phyloP scores from a whole-genome alignment of 2,329 filamentous ascomycete species.

The Fusarium sp. region DNA sequence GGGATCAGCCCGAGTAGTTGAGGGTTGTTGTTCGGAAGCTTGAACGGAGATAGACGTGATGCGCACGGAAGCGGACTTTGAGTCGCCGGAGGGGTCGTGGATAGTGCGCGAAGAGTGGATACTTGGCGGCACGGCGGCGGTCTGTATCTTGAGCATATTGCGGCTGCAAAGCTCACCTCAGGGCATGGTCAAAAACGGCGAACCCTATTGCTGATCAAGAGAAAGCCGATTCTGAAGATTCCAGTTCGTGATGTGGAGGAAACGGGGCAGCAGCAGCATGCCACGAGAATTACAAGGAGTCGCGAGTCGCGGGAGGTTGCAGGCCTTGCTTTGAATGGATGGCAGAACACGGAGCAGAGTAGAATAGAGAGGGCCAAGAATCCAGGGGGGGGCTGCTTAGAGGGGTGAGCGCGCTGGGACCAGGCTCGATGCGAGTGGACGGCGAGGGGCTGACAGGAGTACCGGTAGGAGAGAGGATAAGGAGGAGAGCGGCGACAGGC shows the following conservation, averaged over 20 bases:
- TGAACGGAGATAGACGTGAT: constrained; percentile 45
- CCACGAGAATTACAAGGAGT: constrained; percentile 35
- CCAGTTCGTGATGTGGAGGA: constrained; percentile 30
- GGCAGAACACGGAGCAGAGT: constrained; percentile 27
- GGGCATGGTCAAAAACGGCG: constrained; percentile 52
- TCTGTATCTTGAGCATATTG: constrained; percentile 51
- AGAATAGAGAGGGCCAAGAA: constrained; percentile 29
- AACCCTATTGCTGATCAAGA: constrained; percentile 48
- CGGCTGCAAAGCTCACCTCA: constrained; percentile 51
- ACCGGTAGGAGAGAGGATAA: constrained; percentile 3
- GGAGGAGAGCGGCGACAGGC: constrained; percentile 22
- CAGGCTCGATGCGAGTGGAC: constrained; percentile 40
- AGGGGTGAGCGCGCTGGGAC: constrained; percentile 39
- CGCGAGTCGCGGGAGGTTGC: constrained; percentile 40
- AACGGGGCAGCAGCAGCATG: constrained; percentile 35
- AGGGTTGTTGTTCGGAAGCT: constrained; percentile 43
- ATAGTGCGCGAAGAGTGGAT: constrained; percentile 50
- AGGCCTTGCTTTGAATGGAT: constrained; percentile 34
- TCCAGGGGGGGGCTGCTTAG: constrained; percentile 38
- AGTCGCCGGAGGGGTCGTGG: constrained; percentile 49
- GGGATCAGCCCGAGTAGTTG: constrained; percentile 46
- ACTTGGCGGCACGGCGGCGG: constrained; percentile 50
- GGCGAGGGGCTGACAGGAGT: constrained; percentile 39
- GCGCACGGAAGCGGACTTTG: constrained; percentile 47
- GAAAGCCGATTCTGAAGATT: constrained; percentile 32